Evolutionary conservation across 2,329 filamentous ascomycete species (phyloP).

Genomic region (Chaetomiaceae sp.): DNA sequence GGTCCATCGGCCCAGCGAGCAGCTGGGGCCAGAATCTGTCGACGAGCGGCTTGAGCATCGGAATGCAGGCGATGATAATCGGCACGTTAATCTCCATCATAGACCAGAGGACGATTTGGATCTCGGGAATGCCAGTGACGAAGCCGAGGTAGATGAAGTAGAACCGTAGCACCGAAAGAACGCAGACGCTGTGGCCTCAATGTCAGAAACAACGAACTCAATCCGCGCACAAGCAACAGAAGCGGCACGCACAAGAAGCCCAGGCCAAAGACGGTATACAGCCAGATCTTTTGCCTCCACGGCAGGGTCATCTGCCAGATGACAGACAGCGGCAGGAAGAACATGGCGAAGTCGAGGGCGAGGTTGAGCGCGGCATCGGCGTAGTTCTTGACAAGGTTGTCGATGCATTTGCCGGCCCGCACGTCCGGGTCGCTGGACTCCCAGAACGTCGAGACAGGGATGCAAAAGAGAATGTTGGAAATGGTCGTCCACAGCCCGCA

Average conservation of each 20-base stretch:
- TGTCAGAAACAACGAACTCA: not conserved
- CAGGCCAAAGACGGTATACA: slow-evolving; percentile 11
- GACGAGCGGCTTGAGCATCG: slow-evolving; percentile 6
- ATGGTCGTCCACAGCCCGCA: slow-evolving; percentile 1
- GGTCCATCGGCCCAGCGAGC: not conserved
- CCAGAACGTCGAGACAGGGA: slow-evolving; percentile 9
- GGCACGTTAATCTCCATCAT: slow-evolving; percentile 10
- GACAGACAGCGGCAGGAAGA: slow-evolving; percentile 12
- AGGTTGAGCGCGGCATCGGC: slow-evolving; percentile 9
- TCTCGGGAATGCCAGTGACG: not conserved
- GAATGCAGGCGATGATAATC: slow-evolving; percentile 8
- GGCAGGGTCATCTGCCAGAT: slow-evolving; percentile 11
- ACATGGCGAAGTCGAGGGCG: slow-evolving; percentile 10
- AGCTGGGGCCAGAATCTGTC: not conserved
- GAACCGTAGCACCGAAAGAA: slow-evolving; percentile 10
- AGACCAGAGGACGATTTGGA: slow-evolving; percentile 3
- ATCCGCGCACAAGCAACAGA: not conserved
- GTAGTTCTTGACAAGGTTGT: not conserved
- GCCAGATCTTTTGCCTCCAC: slow-evolving; percentile 13
- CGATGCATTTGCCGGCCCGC: slow-evolving; percentile 2
- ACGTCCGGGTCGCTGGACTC: not conserved
- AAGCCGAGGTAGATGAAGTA: not conserved
- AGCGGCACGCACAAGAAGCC: slow-evolving; percentile 11
- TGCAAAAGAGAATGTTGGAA: slow-evolving; percentile 10
- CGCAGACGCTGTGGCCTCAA: slow-evolving; percentile 10